A percentile compares a stretch with the other conserved stretches of the same genome.
phyloP scores from a whole-genome alignment of 495 filamentous ascomycete genomes.

The Tricharina praecox region DNA sequence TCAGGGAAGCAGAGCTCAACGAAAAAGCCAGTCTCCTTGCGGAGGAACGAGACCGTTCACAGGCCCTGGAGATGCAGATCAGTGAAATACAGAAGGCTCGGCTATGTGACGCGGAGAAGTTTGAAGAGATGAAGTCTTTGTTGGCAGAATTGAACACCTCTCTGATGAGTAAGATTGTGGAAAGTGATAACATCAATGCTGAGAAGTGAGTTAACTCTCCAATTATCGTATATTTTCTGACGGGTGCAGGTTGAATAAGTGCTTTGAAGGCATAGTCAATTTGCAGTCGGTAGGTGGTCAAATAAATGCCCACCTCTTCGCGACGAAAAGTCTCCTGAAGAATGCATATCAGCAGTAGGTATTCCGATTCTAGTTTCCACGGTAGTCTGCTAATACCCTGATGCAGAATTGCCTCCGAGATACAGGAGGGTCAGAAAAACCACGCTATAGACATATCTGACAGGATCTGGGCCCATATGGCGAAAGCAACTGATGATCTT shows the following conservation, averaged over 20 bases:
- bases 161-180: not conserved
- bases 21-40: constrained; percentile 12
- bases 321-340: not conserved
- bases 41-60: constrained; percentile 20
- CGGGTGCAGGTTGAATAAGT: not conserved
- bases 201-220: not conserved
- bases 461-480: too few relatives aligned
- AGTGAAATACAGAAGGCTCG: not conserved
- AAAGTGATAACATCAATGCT: not conserved
- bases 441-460: too few relatives aligned
- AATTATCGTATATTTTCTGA: not conserved
- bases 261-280: not conserved
- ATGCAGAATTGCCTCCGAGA: too few relatives aligned
- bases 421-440: too few relatives aligned
- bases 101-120: not conserved
- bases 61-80: constrained; percentile 18
- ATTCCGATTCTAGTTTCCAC: too few relatives aligned
- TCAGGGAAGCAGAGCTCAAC: constrained; percentile 16
- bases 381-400: too few relatives aligned
- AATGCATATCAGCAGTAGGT: not conserved
- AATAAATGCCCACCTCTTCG: not conserved
- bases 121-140: not conserved
- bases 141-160: not conserved
- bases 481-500: constrained; percentile 2
- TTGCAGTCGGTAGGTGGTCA: not conserved